Conservation (phyloP, 345 rosid species). For the Cochlearia excelsa region DNA sequence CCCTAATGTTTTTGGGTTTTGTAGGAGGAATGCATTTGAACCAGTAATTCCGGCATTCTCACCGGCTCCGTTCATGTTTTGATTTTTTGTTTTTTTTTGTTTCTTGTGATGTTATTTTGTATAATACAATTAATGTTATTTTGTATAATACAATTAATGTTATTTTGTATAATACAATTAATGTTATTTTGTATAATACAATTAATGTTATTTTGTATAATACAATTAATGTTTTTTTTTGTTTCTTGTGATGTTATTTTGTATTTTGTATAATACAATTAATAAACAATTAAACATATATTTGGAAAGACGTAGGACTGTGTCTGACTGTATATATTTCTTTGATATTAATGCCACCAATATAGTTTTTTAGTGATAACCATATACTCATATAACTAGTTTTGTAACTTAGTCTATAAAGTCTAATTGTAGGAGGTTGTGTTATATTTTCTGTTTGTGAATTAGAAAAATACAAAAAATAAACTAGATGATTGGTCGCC, state of each 20-base stretch:
- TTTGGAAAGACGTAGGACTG: not conserved
- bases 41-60: conserved; percentile 49
- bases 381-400: no score
- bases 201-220: no score
- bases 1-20: not conserved
- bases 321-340: not conserved
- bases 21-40: conserved; percentile 38
- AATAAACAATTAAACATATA: no score
- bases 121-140: not conserved
- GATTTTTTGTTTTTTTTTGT: conserved; percentile 21
- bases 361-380: no score
- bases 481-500: no score
- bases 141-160: conserved; percentile 2
- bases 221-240: not conserved
- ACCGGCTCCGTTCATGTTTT: conserved; percentile 61
- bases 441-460: no score
- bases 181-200: no score
- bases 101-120: not conserved
- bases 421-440: no score
- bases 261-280: no score
- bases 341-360: not conserved
- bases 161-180: no score
- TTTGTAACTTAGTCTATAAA: no score
- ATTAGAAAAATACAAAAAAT: no score
- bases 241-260: not conserved